phyloP scores from a whole-genome alignment of 2,329 filamentous ascomycete genomes.

The Aureobasidium sp. region DNA sequence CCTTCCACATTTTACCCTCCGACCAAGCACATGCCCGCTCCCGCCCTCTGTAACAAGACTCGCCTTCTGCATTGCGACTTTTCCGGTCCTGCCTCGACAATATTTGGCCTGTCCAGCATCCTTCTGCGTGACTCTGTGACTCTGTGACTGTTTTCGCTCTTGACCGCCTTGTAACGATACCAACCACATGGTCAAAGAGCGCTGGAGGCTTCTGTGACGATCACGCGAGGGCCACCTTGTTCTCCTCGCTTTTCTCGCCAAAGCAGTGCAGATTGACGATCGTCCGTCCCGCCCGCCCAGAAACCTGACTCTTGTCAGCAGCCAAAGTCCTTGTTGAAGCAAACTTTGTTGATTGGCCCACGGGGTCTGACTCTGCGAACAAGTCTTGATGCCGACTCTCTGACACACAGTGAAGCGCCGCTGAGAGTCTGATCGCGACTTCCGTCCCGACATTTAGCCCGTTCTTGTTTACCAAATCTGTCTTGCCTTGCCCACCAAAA shows the following conservation, averaged over 20 bases:
- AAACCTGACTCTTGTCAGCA: neutral
- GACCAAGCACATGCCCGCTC: neutral
- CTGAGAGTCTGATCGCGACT: neutral
- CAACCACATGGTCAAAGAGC: neutral
- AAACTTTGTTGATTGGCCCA: slow-evolving; percentile 7
- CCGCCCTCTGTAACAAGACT: neutral
- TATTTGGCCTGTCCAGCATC: neutral
- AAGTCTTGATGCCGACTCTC: neutral
- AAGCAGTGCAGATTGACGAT: neutral
- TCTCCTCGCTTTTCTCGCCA: slow-evolving; percentile 6
- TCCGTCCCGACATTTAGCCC: slow-evolving; percentile 5
- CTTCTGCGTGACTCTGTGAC: neutral
- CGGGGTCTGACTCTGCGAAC: slow-evolving; percentile 2
- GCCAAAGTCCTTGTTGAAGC: neutral
- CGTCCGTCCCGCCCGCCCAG: slow-evolving; percentile 5
- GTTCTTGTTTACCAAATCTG: slow-evolving; percentile 8
- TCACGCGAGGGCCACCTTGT: slow-evolving; percentile 3
- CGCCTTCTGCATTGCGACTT: neutral
- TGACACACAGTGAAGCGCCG: slow-evolving; percentile 4
- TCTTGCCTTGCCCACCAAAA: neutral
- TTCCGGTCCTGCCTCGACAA: neutral
- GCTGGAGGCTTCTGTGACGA: neutral
- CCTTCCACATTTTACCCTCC: neutral
- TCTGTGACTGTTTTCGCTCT: neutral
- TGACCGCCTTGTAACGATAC: neutral